Conservation (phyloP, 768 basidiomycete species). For the Phlebiopsis flavidoalba region DNA sequence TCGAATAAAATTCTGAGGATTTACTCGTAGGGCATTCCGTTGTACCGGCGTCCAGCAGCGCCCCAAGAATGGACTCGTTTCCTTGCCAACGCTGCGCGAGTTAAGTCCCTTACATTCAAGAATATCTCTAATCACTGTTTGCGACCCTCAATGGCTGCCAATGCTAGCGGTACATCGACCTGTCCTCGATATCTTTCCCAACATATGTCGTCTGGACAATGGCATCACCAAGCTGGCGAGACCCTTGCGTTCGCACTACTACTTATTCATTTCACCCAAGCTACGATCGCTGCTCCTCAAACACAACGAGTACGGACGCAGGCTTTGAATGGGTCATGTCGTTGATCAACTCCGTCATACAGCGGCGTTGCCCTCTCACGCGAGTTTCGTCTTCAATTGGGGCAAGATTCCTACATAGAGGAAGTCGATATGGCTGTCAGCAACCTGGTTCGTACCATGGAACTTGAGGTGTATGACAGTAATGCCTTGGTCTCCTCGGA, state of each 20-base stretch:
- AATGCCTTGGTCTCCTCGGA: too few relatives aligned
- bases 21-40: neutral
- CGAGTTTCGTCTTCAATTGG: neutral
- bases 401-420: too few relatives aligned
- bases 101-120: neutral
- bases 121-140: neutral
- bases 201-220: neutral
- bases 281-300: neutral
- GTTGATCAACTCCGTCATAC: neutral
- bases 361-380: neutral
- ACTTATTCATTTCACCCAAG: neutral
- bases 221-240: neutral
- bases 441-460: too few relatives aligned
- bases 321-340: neutral
- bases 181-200: neutral
- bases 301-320: neutral
- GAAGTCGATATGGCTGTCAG: too few relatives aligned
- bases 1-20: neutral
- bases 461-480: too few relatives aligned
- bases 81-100: neutral
- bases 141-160: neutral
- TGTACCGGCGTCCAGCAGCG: neutral
- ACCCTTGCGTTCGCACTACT: neutral
- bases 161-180: constrained; percentile 1
- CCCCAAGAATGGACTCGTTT: constrained; percentile 4